Evolutionary conservation across 352 stramenopile species (phyloP), one percentile per base, ranked within the genome.

Genomic region (Phytophthora sojae): DNA sequence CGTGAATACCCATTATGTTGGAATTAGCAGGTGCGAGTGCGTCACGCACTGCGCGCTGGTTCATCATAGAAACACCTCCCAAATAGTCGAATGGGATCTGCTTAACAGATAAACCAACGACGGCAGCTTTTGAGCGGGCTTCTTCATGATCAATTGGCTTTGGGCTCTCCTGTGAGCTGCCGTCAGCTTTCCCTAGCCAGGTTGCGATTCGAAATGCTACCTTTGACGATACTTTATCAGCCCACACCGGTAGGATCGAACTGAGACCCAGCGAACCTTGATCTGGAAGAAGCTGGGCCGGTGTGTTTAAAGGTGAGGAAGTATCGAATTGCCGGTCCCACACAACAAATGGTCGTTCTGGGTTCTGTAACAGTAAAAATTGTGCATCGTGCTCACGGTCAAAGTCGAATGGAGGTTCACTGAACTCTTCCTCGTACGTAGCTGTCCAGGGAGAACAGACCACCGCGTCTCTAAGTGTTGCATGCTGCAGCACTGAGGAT

Each of bases 71-170:
- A 1, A 51, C 50, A 42, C 37, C 65, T 26, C 57, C 57, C 14
- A 76, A 57, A 30, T 72, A 76, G 23, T 76, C 69, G 57, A 69
- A 72, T 29, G 69, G 69, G 39, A 49, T 61, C 60, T 76, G 69
- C 17, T 63, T 37, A 54, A 68, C 63, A 45, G 25, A 64, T 23
- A 71, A 4, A 39, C 44, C 57, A 23, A 26, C 17, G 25, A n/a
- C 7, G 12, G 25, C 26, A 19, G 12, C 57, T 15, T 52, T 71
- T 52, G 47, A 44, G 11, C 50, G 50, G 25, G 17, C 57, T 21
- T 69, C 23, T 8, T 67, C 17, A 12, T 47, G 53, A 21, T 72
- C 63, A 29, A 68, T 51, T 12, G 44, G 32, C 1, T 44, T 44
- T 15, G 7, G 15, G 56, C 32, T 17, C 51, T 64, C 37, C 5